Conservation (phyloP, 2,329 filamentous ascomycete species). For the Pseudonectria buxi region DNA sequence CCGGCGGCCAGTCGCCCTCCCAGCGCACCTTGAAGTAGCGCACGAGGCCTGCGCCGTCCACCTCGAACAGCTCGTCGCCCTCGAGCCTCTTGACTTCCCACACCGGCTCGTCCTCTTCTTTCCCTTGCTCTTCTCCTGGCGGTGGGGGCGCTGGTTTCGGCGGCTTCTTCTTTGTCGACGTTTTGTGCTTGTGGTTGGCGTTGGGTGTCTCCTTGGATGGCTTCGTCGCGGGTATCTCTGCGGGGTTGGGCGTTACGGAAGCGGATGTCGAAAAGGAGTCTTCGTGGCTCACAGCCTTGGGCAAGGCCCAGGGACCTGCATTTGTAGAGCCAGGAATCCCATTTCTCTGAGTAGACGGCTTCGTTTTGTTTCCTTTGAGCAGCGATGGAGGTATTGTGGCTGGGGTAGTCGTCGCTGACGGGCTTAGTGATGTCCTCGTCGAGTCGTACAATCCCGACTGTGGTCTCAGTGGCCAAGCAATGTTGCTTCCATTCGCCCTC, state of each 20-base stretch:
- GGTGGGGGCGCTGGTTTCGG: conserved; percentile 1
- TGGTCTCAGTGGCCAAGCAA: too few relatives aligned
- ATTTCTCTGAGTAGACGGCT: too few relatives aligned
- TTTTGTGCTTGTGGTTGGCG: conserved; percentile 3
- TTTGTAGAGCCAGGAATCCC: too few relatives aligned
- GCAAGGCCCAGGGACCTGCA: too few relatives aligned
- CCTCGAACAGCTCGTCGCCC: conserved; percentile 32
- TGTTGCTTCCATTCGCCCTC: too few relatives aligned
- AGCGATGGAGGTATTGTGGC: too few relatives aligned
- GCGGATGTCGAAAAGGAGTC: conserved; percentile 5
- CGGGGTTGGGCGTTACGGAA: conserved; percentile 2
- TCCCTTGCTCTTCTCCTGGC: not conserved
- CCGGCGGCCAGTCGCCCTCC: conserved; percentile 50
- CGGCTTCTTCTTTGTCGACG: conserved; percentile 5
- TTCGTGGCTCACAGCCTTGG: conserved; percentile 1
- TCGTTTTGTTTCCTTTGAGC: too few relatives aligned
- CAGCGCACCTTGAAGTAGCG: conserved; percentile 48
- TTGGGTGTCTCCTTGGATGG: conserved; percentile 1
- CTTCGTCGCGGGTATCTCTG: not conserved
- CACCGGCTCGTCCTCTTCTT: conserved; percentile 16
- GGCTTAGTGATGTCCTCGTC: too few relatives aligned
- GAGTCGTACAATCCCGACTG: too few relatives aligned
- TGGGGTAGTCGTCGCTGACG: too few relatives aligned
- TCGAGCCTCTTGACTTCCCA: conserved; percentile 42
- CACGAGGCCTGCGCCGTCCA: conserved; percentile 27